These are phyloP conservation scores for Camellia lanceoleosa DNA, from an alignment of 148 eudicot species.

Conservation along the genomic window DNA sequence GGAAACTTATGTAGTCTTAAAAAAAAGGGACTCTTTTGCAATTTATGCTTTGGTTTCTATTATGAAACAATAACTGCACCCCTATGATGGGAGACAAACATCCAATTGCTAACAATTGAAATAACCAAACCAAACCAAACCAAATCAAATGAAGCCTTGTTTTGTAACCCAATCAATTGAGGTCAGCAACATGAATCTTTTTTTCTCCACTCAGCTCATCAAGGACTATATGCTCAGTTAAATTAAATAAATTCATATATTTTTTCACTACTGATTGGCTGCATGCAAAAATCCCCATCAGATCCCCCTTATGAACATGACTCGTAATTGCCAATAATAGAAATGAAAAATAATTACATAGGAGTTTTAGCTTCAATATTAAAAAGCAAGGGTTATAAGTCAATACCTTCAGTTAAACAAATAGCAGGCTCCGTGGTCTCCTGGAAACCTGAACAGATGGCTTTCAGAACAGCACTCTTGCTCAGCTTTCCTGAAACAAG, in stretches of 20 bases:
- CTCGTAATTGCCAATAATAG: background rate
- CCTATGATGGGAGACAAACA: background rate
- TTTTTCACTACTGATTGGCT: no score
- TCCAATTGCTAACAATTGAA: background rate
- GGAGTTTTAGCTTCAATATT: background rate
- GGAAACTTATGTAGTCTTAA: background rate
- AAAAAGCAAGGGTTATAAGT: background rate
- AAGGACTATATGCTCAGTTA: no score
- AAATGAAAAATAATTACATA: background rate
- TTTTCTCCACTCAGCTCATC: no score
- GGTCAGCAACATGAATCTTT: no score
- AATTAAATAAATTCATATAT: no score
- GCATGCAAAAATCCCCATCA: no score
- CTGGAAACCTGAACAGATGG: slow-evolving; percentile 91
- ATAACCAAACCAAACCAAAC: no score
- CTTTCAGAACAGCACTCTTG: slow-evolving; percentile 86
- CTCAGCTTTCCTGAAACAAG: slow-evolving; percentile 67
- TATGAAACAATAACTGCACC: background rate
- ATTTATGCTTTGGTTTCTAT: background rate
- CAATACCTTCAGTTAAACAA: slow-evolving; percentile 70
- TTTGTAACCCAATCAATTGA: no score
- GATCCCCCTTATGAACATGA: no score
- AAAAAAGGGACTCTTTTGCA: background rate
- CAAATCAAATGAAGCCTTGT: no score
- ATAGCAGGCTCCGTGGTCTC: slow-evolving; percentile 92